A percentile compares a stretch with the other conserved stretches of the same genome.
phyloP scores from a whole-genome alignment of 805 yeast genomes.

The Yamadazyma endophytica region DNA sequence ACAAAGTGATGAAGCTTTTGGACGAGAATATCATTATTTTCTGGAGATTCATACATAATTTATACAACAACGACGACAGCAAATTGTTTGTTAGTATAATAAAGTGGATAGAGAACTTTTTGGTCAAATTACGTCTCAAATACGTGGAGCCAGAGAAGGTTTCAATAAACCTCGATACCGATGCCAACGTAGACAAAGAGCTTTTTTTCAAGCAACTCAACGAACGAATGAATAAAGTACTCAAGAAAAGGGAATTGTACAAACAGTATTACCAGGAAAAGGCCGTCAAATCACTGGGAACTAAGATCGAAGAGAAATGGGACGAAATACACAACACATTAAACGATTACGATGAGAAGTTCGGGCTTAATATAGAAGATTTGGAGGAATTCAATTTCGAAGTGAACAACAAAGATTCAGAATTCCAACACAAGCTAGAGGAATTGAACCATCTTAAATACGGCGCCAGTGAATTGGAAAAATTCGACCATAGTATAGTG shows the following conservation, averaged over 20 bases:
- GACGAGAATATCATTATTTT: constrained; percentile 69
- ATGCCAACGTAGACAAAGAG: constrained; percentile 23
- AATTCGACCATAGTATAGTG: constrained; percentile 15
- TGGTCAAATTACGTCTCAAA: constrained; percentile 61
- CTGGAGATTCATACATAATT: constrained; percentile 72
- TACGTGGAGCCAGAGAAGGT: constrained; percentile 37
- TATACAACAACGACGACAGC: constrained; percentile 73
- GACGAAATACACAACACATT: constrained; percentile 35
- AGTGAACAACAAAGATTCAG: constrained; percentile 12
- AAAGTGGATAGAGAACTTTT: constrained; percentile 67
- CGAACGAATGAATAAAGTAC: constrained; percentile 30
- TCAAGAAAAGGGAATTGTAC: constrained; percentile 35
- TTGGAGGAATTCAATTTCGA: constrained; percentile 39
- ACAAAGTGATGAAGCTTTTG: constrained; percentile 59
- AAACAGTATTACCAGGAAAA: constrained; percentile 26
- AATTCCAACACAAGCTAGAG: constrained; percentile 10
- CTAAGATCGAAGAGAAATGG: constrained; percentile 38
- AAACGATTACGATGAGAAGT: constrained; percentile 21
- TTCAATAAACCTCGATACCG: constrained; percentile 18
- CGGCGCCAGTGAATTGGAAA: constrained; percentile 31
- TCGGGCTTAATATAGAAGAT: constrained; percentile 41
- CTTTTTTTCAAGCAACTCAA: constrained; percentile 38
- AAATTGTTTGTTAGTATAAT: constrained; percentile 74
- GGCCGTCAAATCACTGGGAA: constrained; percentile 13
- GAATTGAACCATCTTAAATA: constrained; percentile 6